These are phyloP conservation scores for Papilionanthe hybrid DNA, from an alignment of 116 monocot genomes.

Conservation along the genomic window DNA sequence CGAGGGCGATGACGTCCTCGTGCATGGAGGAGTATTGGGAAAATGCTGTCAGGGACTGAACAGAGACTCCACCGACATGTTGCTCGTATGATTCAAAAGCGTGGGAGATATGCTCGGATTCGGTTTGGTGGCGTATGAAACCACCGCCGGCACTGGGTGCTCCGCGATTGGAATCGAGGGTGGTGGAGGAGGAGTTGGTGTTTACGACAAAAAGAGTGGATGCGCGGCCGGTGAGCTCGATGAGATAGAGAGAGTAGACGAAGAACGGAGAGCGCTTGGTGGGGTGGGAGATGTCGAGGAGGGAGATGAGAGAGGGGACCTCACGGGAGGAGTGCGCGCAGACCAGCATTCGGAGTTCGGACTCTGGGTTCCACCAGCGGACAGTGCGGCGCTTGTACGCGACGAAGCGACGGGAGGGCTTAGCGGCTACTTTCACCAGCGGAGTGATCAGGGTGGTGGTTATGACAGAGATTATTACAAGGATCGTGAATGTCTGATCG, in stretches of 20 bases:
- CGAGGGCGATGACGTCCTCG: constrained; percentile 22
- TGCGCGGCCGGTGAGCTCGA: constrained; percentile 49
- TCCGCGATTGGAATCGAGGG: neutral
- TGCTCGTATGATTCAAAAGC: constrained; percentile 30
- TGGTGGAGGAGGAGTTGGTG: neutral
- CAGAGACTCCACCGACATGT: constrained; percentile 23
- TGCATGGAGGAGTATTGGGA: constrained; percentile 36
- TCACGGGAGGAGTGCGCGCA: constrained; percentile 35
- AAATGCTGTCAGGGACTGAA: constrained; percentile 28
- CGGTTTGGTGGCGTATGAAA: neutral
- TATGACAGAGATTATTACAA: constrained; percentile 20
- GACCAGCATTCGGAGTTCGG: constrained; percentile 34
- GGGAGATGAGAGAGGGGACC: constrained; percentile 37
- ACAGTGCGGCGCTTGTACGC: constrained; percentile 41
- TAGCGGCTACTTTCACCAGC: constrained; percentile 5
- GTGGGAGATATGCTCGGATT: constrained; percentile 19
- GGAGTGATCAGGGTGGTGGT: constrained; percentile 31
- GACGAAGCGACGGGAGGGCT: constrained; percentile 15
- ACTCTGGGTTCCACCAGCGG: constrained; percentile 24
- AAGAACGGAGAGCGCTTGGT: constrained; percentile 48
- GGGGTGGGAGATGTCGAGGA: constrained; percentile 41
- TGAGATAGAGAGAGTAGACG: constrained; percentile 42
- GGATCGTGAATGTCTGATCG: constrained; percentile 24
- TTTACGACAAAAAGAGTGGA: constrained; percentile 33
- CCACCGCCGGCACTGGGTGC: neutral